Evolutionary conservation across 371 early-diverging fungal species (phyloP).

Genomic region (Chytridium lagenaria): DNA sequence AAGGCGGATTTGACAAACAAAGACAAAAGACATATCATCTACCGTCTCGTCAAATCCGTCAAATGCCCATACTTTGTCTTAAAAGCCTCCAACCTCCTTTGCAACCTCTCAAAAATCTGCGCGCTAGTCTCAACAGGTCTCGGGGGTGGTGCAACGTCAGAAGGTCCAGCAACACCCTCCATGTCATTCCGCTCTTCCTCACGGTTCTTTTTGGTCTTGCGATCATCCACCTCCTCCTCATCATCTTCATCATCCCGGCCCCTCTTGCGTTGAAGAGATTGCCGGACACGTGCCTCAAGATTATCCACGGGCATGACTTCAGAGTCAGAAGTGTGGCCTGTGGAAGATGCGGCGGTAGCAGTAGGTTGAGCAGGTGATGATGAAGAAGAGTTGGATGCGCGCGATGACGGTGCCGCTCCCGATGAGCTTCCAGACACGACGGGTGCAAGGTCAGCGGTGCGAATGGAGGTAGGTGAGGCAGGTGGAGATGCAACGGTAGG

Average conservation of each 20-base stretch:
- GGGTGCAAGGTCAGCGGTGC: background rate
- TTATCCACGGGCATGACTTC: background rate
- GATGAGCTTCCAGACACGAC: background rate
- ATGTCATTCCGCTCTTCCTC: slow-evolving; percentile 1
- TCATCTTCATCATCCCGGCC: background rate
- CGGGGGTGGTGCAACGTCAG: background rate
- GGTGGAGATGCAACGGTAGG: background rate
- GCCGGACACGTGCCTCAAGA: background rate
- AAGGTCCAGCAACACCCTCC: background rate
- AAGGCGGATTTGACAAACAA: background rate
- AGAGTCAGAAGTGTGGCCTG: background rate
- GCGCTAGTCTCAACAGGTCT: background rate
- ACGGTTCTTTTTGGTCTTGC: background rate
- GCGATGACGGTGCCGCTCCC: background rate
- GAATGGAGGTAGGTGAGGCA: too few relatives aligned
- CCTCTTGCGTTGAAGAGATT: background rate
- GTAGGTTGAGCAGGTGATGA: background rate
- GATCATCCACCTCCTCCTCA: slow-evolving; percentile 2
- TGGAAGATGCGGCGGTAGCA: background rate
- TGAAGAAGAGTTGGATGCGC: background rate
- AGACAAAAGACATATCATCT: too few relatives aligned
- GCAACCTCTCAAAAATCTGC: background rate
- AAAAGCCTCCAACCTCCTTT: background rate
- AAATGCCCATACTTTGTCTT: slow-evolving; percentile 1
- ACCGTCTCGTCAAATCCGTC: background rate